Base-by-base conservation (phyloP, 805 yeast species). In the Wickerhamiella shivajii region DNA sequence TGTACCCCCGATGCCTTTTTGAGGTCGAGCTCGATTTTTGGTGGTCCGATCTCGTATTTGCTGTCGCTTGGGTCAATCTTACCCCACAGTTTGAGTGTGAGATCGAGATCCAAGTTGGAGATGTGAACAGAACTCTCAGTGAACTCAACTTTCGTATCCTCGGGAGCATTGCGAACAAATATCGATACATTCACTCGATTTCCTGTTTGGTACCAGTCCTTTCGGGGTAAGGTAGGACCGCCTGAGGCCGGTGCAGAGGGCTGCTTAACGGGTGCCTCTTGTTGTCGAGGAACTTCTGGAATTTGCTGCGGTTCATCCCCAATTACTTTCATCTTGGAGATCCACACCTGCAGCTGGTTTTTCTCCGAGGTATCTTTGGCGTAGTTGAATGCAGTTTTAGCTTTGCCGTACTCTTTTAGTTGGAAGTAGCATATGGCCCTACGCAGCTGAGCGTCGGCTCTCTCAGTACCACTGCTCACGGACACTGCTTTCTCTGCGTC, bases 161-260 rank as follows among this genome's bases (percentile, higher is more conserved):
- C 49, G 6, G 76, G 73, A 12, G 81, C 66, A 25, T 67, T 67
- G 40, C 77, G 74, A 30, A 80, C 71, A 47, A 76, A 87, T 5
- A 87, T 56, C 2, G 87, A 71, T 18, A 85, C 60, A 1, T 74
- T 72, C 10, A 84, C 69, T 3, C 52, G 50, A 1, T 57, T 57
- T 7, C 57, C 46, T 11, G 74, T 64, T 52, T 90, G 95, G 56
- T 74, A 87, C 73, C 77, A 78, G 43, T 78, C 85, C n/a, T 59
- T 29, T 24, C 39, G 49, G 24, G 29, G 28, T 29, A 23, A 27
- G 12, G 20, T 22, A 6, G 18, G 22, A 11, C 10, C 11, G 22
- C 11, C 22, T 7, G 22, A 11, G 22, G 7, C 11, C 10, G 11
- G 22, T 20, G 7, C 10, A 7, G 10, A 11, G 22, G 22, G 7